phyloP scores from a whole-genome alignment of 192 early-diverging fungal genomes.

The Backusella psychrophila region DNA sequence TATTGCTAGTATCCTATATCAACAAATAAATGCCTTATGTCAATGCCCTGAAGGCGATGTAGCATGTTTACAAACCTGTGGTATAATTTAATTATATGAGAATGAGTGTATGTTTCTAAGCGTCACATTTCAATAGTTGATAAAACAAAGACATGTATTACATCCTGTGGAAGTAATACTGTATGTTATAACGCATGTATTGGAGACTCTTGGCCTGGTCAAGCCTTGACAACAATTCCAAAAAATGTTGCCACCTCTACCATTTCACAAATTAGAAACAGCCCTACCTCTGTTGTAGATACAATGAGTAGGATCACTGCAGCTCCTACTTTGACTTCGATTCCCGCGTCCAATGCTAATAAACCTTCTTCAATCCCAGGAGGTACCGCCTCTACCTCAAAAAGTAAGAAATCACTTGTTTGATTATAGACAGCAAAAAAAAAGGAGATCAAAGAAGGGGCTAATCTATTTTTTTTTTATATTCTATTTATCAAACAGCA shows the following conservation, averaged over 20 bases:
- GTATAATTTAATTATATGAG: neutral
- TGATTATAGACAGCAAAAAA: neutral
- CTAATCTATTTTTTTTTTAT: neutral
- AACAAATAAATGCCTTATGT: constrained; percentile 3
- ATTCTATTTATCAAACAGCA: neutral
- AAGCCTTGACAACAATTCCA: neutral
- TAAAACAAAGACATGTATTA: constrained; percentile 10
- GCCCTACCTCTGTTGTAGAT: neutral
- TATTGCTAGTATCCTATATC: neutral
- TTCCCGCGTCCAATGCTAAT: neutral
- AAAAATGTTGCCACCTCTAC: neutral
- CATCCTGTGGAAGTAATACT: neutral
- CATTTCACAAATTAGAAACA: neutral
- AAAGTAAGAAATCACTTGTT: neutral
- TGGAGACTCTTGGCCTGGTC: constrained; percentile 8
- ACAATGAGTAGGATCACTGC: neutral
- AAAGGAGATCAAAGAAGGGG: neutral
- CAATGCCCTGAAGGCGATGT: constrained; percentile 1
- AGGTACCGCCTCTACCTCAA: neutral
- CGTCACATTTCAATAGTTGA: neutral
- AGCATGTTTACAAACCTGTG: constrained; percentile 10
- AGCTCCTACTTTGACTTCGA: neutral
- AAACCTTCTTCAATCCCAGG: neutral
- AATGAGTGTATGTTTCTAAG: neutral
- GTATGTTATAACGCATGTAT: constrained; percentile 8